Percentiles rank a stretch among this genome's conserved stretches.
phyloP scores from a whole-genome alignment of 2,329 filamentous ascomycete genomes.

The Raffaelea ambrosiae region DNA sequence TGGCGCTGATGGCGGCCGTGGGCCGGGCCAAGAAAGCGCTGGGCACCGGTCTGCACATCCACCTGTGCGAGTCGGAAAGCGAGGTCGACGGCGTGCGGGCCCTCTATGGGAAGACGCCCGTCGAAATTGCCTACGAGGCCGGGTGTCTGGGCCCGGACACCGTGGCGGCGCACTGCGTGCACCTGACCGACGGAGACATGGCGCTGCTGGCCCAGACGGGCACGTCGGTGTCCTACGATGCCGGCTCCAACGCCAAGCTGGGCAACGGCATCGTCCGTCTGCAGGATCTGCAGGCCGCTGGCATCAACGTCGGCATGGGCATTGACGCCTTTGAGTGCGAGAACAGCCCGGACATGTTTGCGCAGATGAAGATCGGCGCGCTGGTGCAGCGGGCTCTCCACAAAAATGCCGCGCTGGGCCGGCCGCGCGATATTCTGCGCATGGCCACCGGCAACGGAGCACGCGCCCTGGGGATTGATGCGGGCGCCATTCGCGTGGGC shows the following conservation, averaged over 20 bases:
- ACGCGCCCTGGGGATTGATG: slow-evolving; percentile 2
- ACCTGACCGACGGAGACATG: slow-evolving; percentile 3
- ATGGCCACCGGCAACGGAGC: slow-evolving; percentile 5
- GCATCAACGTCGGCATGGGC: slow-evolving; percentile 6
- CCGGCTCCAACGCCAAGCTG: slow-evolving; percentile 4
- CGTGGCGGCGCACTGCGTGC: slow-evolving; percentile 4
- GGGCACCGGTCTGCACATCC: slow-evolving; percentile 3
- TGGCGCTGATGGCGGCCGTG: neutral
- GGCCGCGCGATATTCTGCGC: slow-evolving; percentile 1
- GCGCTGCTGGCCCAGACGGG: slow-evolving; percentile 1
- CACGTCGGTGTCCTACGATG: slow-evolving; percentile 4
- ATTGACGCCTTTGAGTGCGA: slow-evolving; percentile 7
- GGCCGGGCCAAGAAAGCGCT: neutral
- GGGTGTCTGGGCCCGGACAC: slow-evolving; percentile 3
- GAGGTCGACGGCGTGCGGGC: neutral
- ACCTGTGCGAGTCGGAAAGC: slow-evolving; percentile 5
- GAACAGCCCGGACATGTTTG: slow-evolving; percentile 6
- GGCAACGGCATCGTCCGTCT: slow-evolving; percentile 4
- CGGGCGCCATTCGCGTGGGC: neutral
- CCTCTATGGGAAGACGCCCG: neutral
- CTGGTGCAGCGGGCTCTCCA: slow-evolving; percentile 4
- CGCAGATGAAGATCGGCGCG: slow-evolving; percentile 5
- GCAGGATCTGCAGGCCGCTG: slow-evolving; percentile 1
- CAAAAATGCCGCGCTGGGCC: neutral
- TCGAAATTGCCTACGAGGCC: slow-evolving; percentile 2